Conservation (phyloP, 805 yeast genomes). For the Teunomyces funiuensis region DNA sequence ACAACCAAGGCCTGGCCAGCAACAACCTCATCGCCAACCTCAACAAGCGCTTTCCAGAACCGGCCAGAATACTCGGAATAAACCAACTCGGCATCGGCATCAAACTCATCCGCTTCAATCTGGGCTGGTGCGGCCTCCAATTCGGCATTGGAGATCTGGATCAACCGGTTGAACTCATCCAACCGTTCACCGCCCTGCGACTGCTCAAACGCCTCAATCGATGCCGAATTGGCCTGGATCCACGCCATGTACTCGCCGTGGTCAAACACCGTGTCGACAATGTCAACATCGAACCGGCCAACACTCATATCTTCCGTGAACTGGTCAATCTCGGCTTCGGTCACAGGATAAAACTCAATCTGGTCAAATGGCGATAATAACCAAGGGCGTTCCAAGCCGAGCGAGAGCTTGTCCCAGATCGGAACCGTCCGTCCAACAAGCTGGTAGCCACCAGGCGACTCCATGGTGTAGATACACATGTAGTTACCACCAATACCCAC, state of each 20-base stretch:
- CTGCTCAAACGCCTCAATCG: conserved; percentile 67
- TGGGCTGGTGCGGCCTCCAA: conserved; percentile 53
- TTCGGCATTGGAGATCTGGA: conserved; percentile 78
- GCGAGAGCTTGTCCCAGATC: conserved; percentile 91
- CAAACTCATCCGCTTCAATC: conserved; percentile 52
- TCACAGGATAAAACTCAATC: conserved; percentile 89
- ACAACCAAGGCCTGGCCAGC: conserved; percentile 81
- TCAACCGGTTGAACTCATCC: conserved; percentile 81
- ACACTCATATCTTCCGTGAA: conserved; percentile 72
- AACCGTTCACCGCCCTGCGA: conserved; percentile 77
- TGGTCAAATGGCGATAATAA: conserved; percentile 89
- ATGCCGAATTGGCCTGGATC: conserved; percentile 69
- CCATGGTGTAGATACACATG: conserved; percentile 98
- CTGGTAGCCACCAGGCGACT: conserved; percentile 98
- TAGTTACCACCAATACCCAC: conserved; percentile 99
- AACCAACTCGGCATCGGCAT: conserved; percentile 78
- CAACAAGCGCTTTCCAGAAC: conserved; percentile 89
- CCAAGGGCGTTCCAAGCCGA: conserved; percentile 80
- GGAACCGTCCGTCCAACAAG: conserved; percentile 95
- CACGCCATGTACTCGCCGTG: conserved; percentile 75
- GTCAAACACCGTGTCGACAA: conserved; percentile 78
- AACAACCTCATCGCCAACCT: conserved; percentile 71
- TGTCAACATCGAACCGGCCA: conserved; percentile 75
- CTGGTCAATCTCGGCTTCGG: conserved; percentile 76
- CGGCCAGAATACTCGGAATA: conserved; percentile 97